Evolutionary conservation across 495 filamentous ascomycete species (phyloP).

Genomic region (Baudoinia panamericana): DNA sequence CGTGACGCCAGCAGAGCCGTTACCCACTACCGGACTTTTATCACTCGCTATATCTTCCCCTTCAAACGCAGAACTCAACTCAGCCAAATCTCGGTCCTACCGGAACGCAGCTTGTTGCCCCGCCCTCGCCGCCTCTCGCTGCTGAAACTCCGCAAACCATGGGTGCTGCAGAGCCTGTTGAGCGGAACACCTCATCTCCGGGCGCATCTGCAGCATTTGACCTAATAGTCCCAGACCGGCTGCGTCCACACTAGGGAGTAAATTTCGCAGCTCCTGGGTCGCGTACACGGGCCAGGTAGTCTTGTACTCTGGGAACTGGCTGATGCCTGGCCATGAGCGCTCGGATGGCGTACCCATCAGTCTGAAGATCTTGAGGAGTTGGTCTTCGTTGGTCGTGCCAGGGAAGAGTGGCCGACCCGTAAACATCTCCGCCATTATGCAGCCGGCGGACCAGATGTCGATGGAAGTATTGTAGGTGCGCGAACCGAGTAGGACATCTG

Average conservation of each 20-base stretch:
- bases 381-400: constrained; percentile 91
- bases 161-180: constrained; percentile 71
- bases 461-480: constrained; percentile 95
- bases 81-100: too few relatives aligned
- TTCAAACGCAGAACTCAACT: too few relatives aligned
- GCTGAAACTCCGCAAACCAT: constrained; percentile 68
- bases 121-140: constrained; percentile 38
- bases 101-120: constrained; percentile 8
- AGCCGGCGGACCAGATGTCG: constrained; percentile 94
- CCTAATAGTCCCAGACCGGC: constrained; percentile 73
- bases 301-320: constrained; percentile 87
- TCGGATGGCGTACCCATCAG: constrained; percentile 94
- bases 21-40: too few relatives aligned
- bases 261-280: constrained; percentile 76
- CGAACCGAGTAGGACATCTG: constrained; percentile 80
- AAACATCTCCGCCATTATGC: constrained; percentile 98
- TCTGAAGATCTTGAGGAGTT: constrained; percentile 88
- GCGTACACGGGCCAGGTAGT: constrained; percentile 83
- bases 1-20: too few relatives aligned
- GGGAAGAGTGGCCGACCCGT: constrained; percentile 87
- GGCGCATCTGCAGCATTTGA: constrained; percentile 82
- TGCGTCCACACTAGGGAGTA: constrained; percentile 80
- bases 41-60: too few relatives aligned
- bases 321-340: constrained; percentile 83
- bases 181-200: constrained; percentile 81